These are phyloP conservation scores for Phtheirospermum japonicum DNA, from an alignment of 257 asterid genomes.

Conservation along the genomic window DNA sequence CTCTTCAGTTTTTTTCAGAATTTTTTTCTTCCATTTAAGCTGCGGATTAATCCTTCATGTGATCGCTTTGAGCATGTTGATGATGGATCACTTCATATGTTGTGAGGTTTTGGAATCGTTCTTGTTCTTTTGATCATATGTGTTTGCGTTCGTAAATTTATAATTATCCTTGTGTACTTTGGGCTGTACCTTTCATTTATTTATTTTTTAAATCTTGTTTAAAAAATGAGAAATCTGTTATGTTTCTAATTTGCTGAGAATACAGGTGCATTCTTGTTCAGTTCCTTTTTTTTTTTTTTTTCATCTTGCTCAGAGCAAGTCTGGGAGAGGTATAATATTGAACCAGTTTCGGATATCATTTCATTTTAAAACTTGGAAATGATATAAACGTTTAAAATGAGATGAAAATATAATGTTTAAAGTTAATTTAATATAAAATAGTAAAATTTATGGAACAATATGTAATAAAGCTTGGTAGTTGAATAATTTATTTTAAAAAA, in stretches of 20 bases:
- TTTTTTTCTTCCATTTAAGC: not conserved
- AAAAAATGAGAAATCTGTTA: not conserved
- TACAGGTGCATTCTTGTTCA: not conserved
- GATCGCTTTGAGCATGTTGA: slow-evolving; percentile 20
- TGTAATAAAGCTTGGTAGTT: no score
- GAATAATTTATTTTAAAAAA: no score
- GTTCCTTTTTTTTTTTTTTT: not conserved
- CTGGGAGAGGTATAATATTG: no score
- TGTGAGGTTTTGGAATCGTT: slow-evolving; percentile 1
- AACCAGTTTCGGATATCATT: no score
- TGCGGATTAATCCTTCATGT: not conserved
- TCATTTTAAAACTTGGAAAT: no score
- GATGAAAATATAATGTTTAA: no score
- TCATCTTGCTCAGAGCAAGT: no score
- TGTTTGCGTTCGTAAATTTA: not conserved
- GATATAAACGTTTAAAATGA: no score
- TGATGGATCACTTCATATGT: slow-evolving; percentile 17
- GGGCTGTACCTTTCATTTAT: not conserved
- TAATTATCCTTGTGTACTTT: not conserved
- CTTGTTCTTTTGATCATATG: no score
- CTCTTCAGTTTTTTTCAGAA: no score
- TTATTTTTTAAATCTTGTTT: not conserved
- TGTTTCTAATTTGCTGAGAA: not conserved
- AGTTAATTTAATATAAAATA: no score
- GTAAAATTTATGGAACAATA: no score